Base-by-base conservation (phyloP, 768 basidiomycete genomes). In the Pilatotrama ljubarskyi region DNA sequence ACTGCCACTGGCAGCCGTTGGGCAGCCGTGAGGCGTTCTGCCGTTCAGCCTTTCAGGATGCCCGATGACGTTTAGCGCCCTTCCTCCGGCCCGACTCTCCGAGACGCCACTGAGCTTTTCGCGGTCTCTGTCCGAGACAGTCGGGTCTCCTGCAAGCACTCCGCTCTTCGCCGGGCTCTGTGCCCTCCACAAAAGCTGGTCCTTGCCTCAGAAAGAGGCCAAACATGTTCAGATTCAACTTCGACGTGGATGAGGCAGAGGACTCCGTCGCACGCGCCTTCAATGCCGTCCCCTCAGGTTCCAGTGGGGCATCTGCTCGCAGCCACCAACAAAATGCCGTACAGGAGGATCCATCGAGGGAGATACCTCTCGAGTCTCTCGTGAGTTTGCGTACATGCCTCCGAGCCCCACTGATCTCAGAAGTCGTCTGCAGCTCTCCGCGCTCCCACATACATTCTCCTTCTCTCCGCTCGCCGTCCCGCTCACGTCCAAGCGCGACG, bases 371-470 rank as follows among this genome's bases (percentile, higher is more conserved):
- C 5, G 42, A 63, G 3, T 22, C 43, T 18, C 52, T 38, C 36
- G 51, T 50, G 43, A 58, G 41, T 41, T 38, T 15, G 20, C 41
- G 29, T 5, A 6, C 58, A 10, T 14, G 14, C 6, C 22, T 17
- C 8, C 20, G 6, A 17, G 14, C 13, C 43, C 24, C 15, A 14
- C 17, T 20, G 46, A 42, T 32, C 53, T 56, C 61, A 22, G 38
- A 29, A 26, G 44, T 59, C 42, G 59, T 47, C 17, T 65, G 71
- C 76, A 95, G 93, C 71, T 95, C 53, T 77, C 82, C 52, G 73
- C 78, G 4, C 78, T 96, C 5, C 94, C 95, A 0, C 76, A 81
- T 1, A 73, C 81, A 11, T 85, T 98, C 63, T 93, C 93, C 0
- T 95, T 88, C 70, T 93, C 95, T 0, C 86, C 90, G 2, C 65